A percentile compares a stretch with the other conserved stretches of the same genome.
Evolutionary conservation across 2,329 filamentous ascomycete genomes (phyloP).

Genomic region (Diaporthe vexans): DNA sequence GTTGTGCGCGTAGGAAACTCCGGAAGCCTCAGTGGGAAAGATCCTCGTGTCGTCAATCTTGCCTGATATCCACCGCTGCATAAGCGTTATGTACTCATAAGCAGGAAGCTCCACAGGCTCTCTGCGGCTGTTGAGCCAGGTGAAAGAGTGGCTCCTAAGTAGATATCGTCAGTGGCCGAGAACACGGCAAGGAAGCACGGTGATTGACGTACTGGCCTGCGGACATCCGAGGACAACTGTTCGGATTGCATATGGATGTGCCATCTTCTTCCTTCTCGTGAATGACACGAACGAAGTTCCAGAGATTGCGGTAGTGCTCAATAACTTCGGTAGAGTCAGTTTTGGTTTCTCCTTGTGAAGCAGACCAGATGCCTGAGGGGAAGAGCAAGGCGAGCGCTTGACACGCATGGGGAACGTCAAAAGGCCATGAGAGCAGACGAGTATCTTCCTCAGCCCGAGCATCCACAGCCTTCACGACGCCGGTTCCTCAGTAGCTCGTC

Average conservation of each 20-base stretch:
- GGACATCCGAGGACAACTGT: slow-evolving; percentile 91
- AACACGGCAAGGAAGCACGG: background rate
- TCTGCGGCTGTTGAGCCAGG: slow-evolving; percentile 91
- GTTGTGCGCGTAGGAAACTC: slow-evolving; percentile 75
- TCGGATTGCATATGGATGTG: slow-evolving; percentile 84
- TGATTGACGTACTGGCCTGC: slow-evolving; percentile 84
- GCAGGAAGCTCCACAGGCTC: slow-evolving; percentile 94
- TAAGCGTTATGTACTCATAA: slow-evolving; percentile 92
- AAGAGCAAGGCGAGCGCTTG: background rate
- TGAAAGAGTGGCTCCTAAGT: slow-evolving; percentile 88
- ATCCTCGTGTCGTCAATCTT: slow-evolving; percentile 92
- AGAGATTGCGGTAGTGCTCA: slow-evolving; percentile 90
- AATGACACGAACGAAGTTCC: slow-evolving; percentile 90
- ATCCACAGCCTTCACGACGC: background rate
- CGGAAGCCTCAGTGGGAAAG: slow-evolving; percentile 88
- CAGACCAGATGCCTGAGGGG: background rate
- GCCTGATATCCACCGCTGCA: slow-evolving; percentile 97
- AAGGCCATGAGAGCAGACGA: slow-evolving; percentile 37
- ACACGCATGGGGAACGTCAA: slow-evolving; percentile 4
- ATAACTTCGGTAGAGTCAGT: slow-evolving; percentile 72
- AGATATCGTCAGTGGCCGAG: slow-evolving; percentile 39
- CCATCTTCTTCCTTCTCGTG: slow-evolving; percentile 88
- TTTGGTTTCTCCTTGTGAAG: background rate
- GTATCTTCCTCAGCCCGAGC: slow-evolving; percentile 11
- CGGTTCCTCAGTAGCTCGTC: background rate